Base-by-base conservation (phyloP, 257 asterid genomes). In the Fraxinus quadrangulata region DNA sequence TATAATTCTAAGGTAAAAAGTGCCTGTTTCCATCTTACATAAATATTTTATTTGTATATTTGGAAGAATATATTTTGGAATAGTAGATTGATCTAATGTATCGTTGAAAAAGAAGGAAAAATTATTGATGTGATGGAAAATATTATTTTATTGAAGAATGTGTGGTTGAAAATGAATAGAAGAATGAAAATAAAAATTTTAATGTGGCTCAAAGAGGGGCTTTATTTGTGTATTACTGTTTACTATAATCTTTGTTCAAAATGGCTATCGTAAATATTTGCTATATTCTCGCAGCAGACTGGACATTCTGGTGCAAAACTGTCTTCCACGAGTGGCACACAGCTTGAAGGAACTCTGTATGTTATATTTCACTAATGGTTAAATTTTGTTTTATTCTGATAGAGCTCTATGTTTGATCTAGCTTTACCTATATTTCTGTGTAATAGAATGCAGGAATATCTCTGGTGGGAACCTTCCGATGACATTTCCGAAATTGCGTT, bases 341-440 rank as follows among this genome's bases (percentile, higher is more conserved):
- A 86, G 71, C 75, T 84, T 67, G 87, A 88, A 72, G 89, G 84
- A 69, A 81, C 54, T 61, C 73, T 36, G 91, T 88, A 84, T 74
- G 91, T 80, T 70, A 40, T 72, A 59, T 72, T 47, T 26, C 71
- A 67, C 51, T 72, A 23, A 49, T 71, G 61, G 45, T 42, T 77
- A 73, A 24, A 54, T 66, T 79, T 59, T n/a, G 31, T 40, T 61
- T 71, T 36, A 63, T 67, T 39, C 72, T 21, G 10, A 56, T 54
- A 30, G 39, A 34, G 24, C 59, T 71, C 16, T 70, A 47, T 31
- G 74, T 61, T 77, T 59, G 72, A 21, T 26, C 80, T 75, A 30
- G 34, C 34, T 45, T 37, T 63, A 69, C 11, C 26, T 12, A 6
- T 61, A 66, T 77, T 21, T 75, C 21, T 23, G 51, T 71, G n/a